Evolutionary conservation across 2,329 filamentous ascomycete species (phyloP).

Genomic region (Aureobasidium melanogenum): DNA sequence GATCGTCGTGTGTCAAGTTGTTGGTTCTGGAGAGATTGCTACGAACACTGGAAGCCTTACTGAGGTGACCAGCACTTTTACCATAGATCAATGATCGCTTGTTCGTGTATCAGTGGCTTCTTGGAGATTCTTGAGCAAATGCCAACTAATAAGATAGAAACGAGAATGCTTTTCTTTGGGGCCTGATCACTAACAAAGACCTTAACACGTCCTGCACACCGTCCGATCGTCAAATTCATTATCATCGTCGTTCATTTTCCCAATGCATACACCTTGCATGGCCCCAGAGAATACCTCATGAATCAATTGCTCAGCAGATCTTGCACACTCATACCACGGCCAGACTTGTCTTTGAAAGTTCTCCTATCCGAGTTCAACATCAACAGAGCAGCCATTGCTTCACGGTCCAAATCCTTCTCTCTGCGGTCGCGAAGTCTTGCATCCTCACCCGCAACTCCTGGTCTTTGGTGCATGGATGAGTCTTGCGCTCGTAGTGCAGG

Average conservation of each 20-base stretch:
- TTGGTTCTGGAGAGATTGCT: too few species aligned
- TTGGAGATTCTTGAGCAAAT: too few species aligned
- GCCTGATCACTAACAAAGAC: background rate
- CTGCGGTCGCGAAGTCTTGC: background rate
- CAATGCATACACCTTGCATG: background rate
- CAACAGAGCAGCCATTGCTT: slow-evolving; percentile 75
- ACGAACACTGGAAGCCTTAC: too few species aligned
- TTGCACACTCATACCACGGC: slow-evolving; percentile 37
- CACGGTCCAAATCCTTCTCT: slow-evolving; percentile 45
- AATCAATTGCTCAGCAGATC: slow-evolving; percentile 33
- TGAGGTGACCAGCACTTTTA: too few species aligned
- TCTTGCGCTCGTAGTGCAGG: slow-evolving; percentile 27
- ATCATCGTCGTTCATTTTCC: background rate
- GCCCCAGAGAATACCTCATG: background rate
- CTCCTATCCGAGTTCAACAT: slow-evolving; percentile 60
- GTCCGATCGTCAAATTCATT: background rate
- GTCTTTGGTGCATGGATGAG: background rate
- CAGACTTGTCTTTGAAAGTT: slow-evolving; percentile 15
- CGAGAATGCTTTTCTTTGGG: background rate
- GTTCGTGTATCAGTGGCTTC: too few species aligned
- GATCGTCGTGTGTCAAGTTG: too few species aligned
- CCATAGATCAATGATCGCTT: too few species aligned
- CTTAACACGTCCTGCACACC: background rate
- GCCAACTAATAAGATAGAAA: background rate
- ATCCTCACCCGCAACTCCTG: background rate